phyloP scores from a whole-genome alignment of 495 filamentous ascomycete genomes.

The Sphaerosporella brunnea region DNA sequence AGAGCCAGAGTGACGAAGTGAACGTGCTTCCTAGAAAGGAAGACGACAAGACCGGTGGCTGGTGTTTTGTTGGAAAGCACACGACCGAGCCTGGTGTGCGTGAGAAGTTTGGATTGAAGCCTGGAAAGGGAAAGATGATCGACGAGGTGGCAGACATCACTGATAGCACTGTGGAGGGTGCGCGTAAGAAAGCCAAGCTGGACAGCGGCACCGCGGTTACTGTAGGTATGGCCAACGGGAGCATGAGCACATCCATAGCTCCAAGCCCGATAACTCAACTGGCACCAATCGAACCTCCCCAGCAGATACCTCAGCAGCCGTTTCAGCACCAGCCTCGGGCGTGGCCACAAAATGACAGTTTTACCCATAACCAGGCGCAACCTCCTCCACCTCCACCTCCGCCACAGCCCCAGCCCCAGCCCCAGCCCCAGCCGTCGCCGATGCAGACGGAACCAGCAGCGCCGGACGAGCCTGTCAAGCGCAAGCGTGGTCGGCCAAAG shows the following conservation, averaged over 20 bases:
- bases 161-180: slow-evolving; percentile 8
- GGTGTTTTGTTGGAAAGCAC: slow-evolving; percentile 25
- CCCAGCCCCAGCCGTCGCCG: not conserved
- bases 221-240: slow-evolving; percentile 7
- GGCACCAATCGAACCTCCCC: slow-evolving; percentile 1
- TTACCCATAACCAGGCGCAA: not conserved
- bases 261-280: not conserved
- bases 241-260: not conserved
- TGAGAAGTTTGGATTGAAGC: slow-evolving; percentile 23
- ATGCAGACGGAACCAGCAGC: not conserved
- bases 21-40: slow-evolving; percentile 21
- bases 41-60: slow-evolving; percentile 22
- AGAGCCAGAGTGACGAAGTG: slow-evolving; percentile 20
- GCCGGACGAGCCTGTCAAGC: slow-evolving; percentile 14
- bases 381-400: not conserved
- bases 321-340: slow-evolving; percentile 6
- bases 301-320: slow-evolving; percentile 11
- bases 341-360: not conserved
- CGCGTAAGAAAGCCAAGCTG: slow-evolving; percentile 6
- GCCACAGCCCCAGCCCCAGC: slow-evolving; percentile 6
- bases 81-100: slow-evolving; percentile 22
- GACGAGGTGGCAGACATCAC: slow-evolving; percentile 16
- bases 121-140: slow-evolving; percentile 23
- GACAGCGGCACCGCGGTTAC: slow-evolving; percentile 7
- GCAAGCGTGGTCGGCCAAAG: slow-evolving; percentile 23